A percentile compares a stretch with the other conserved stretches of the same genome.
These are phyloP conservation scores for Scenedesmus sp. DNA, from an alignment of 163 green algal genomes.

Conservation along the genomic window DNA sequence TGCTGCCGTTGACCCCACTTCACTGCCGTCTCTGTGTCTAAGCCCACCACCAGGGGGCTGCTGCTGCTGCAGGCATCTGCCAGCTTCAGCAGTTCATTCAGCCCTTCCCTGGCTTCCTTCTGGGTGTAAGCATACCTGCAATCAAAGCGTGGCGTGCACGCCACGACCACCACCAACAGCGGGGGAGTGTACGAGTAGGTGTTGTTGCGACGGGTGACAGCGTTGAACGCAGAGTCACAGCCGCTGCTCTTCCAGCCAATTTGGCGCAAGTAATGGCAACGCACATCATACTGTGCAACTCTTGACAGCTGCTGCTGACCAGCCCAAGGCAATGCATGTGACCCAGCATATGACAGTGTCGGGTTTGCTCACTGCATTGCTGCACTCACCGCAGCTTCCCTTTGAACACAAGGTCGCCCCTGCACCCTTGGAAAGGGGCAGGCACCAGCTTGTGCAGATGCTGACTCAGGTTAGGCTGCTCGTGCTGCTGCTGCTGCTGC, in stretches of 20 bases:
- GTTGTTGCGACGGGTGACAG: too few species aligned
- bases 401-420: neutral
- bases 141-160: neutral
- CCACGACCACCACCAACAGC: too few species aligned
- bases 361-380: neutral
- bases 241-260: too few species aligned
- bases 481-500: neutral
- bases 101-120: neutral
- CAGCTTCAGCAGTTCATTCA: neutral
- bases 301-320: neutral
- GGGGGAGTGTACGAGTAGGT: too few species aligned
- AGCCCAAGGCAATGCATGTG: too few species aligned
- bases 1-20: neutral
- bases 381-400: constrained; percentile 14
- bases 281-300: neutral
- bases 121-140: neutral
- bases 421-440: neutral
- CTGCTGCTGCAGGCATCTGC: neutral
- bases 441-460: neutral
- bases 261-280: too few species aligned
- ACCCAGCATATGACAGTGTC: neutral
- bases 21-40: constrained; percentile 9
- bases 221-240: too few species aligned
- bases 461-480: neutral
- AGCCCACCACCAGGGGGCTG: constrained; percentile 1